A percentile compares a stretch with the other conserved stretches of the same genome.
Evolutionary conservation across 2,329 filamentous ascomycete species (phyloP).

Genomic region (Colletotrichum godetiae): DNA sequence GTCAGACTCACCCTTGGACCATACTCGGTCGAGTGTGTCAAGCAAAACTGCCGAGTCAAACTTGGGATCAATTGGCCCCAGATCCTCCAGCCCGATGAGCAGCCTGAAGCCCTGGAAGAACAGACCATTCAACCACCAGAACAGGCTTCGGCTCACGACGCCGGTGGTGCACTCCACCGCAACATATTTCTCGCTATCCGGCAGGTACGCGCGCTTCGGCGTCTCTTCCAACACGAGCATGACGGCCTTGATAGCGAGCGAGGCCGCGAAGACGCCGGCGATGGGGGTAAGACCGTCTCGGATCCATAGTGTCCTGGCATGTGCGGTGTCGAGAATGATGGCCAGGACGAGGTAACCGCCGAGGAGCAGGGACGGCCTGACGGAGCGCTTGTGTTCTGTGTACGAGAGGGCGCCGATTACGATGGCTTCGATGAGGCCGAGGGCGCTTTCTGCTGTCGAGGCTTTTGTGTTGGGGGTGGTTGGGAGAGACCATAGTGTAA

Average conservation of each 20-base stretch:
- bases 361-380: slow-evolving; percentile 47
- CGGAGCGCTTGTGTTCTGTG: slow-evolving; percentile 48
- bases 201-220: slow-evolving; percentile 41
- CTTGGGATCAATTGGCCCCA: slow-evolving; percentile 44
- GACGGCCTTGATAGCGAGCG: slow-evolving; percentile 41
- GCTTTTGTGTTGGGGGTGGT: slow-evolving; percentile 39
- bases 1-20: slow-evolving; percentile 38
- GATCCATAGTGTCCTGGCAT: slow-evolving; percentile 48
- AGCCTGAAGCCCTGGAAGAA: slow-evolving; percentile 41
- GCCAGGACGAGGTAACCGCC: slow-evolving; percentile 46
- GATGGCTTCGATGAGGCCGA: slow-evolving; percentile 44
- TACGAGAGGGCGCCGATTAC: slow-evolving; percentile 46
- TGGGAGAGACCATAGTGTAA: slow-evolving; percentile 42
- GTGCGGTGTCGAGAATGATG: slow-evolving; percentile 47
- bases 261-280: slow-evolving; percentile 42
- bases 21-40: slow-evolving; percentile 36
- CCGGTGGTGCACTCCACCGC: slow-evolving; percentile 47
- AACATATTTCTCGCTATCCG: slow-evolving; percentile 36
- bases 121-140: slow-evolving; percentile 50
- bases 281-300: slow-evolving; percentile 40
- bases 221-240: slow-evolving; percentile 47
- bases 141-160: slow-evolving; percentile 46
- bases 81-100: slow-evolving; percentile 40
- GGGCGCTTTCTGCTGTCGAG: slow-evolving; percentile 42
- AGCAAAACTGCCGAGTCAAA: slow-evolving; percentile 40